These are phyloP conservation scores for Chlorella ohadii DNA, from an alignment of 139 green algal species.

Conservation along the genomic window DNA sequence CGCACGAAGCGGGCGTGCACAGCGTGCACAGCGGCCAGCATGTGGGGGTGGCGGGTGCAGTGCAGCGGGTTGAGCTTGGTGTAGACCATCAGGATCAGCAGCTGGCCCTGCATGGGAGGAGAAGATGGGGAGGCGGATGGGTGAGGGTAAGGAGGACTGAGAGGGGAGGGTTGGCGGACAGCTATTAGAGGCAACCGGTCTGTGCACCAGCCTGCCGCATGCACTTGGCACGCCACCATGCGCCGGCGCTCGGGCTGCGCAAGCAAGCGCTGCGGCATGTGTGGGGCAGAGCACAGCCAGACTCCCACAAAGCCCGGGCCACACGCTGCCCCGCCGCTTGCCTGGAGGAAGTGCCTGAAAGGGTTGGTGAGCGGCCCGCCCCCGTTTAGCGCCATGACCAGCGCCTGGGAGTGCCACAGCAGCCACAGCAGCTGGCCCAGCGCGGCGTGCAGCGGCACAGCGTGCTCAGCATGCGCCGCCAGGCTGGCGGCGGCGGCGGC, in stretches of 20 bases:
- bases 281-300: too few species aligned
- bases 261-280: too few species aligned
- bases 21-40: background rate
- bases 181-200: too few species aligned
- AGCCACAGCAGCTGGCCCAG: conserved; percentile 5
- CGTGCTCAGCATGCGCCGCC: background rate
- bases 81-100: conserved; percentile 2
- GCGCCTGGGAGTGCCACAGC: conserved; percentile 11
- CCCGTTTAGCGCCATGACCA: background rate
- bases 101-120: background rate
- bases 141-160: background rate
- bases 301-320: too few species aligned
- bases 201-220: too few species aligned
- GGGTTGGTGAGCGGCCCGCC: background rate
- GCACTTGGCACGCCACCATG: too few species aligned
- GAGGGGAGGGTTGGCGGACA: too few species aligned
- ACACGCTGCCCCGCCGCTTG: background rate
- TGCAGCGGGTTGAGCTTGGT: background rate
- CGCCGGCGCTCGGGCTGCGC: too few species aligned
- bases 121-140: background rate
- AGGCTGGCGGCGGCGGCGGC: background rate
- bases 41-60: background rate
- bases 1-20: conserved; percentile 4
- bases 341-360: background rate
- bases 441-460: background rate